phyloP scores from a whole-genome alignment of 257 asterid genomes.

The Gentiana dahurica region DNA sequence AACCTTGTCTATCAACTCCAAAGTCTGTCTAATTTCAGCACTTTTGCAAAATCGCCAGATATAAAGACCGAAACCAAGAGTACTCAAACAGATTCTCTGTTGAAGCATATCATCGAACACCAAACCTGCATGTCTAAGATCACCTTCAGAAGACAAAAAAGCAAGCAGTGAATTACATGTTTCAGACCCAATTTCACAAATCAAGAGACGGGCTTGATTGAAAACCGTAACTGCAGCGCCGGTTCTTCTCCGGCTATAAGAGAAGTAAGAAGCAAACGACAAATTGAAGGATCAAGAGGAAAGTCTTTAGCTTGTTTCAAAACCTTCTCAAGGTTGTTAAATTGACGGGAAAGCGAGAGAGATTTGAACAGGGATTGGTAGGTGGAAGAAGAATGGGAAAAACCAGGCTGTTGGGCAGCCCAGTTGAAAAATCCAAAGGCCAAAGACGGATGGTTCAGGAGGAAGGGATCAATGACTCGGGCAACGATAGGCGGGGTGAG shows the following conservation, averaged over 20 bases:
- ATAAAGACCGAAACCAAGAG: slow-evolving; percentile 79
- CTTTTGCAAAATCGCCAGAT: slow-evolving; percentile 51
- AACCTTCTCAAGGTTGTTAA: slow-evolving; percentile 42
- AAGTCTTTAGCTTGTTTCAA: slow-evolving; percentile 44
- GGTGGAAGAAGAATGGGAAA: slow-evolving; percentile 53
- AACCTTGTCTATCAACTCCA: slow-evolving; percentile 44
- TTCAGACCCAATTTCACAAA: slow-evolving; percentile 37
- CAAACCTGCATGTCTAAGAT: slow-evolving; percentile 25
- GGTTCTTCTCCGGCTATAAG: slow-evolving; percentile 41
- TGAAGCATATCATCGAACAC: slow-evolving; percentile 68
- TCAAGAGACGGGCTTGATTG: slow-evolving; percentile 17
- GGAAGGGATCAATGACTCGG: slow-evolving; percentile 73
- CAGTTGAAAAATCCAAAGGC: slow-evolving; percentile 92
- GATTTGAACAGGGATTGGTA: slow-evolving; percentile 64
- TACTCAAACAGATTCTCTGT: slow-evolving; percentile 35
- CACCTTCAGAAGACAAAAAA: slow-evolving; percentile 52
- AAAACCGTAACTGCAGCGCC: slow-evolving; percentile 50
- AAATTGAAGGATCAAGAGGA: slow-evolving; percentile 33
- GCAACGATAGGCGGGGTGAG: slow-evolving; percentile 59
- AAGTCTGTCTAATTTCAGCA: slow-evolving; percentile 32
- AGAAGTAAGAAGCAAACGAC: slow-evolving; percentile 34
- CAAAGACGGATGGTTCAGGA: slow-evolving; percentile 63
- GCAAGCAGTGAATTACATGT: slow-evolving; percentile 80
- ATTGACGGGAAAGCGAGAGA: slow-evolving; percentile 62
- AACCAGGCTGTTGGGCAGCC: slow-evolving; percentile 93